Base-by-base conservation (phyloP, 768 basidiomycete species). In the Tricholoma sp. region DNA sequence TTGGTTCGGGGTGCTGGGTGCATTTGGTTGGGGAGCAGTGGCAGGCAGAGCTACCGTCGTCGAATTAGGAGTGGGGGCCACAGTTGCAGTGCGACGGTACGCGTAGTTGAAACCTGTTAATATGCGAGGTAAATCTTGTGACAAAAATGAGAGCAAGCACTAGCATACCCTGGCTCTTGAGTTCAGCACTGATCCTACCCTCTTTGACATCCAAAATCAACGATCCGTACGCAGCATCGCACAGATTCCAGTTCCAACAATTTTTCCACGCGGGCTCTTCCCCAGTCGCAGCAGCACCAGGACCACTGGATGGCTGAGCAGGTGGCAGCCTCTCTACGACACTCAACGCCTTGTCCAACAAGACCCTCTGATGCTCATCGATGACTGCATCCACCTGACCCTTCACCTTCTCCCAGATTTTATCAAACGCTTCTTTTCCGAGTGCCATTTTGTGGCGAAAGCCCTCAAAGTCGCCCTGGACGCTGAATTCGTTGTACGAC, bases 261-360 rank as follows among this genome's bases (percentile, higher is more conserved):
- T 97, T 98, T 73, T 98, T 99, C 97, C 97, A 99, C 0, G 91
- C 86, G 3, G 88, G 85, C 63, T 98, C 94, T 69, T 99, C 96
- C 2, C 81, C 80, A 2, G 80, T 77, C 8, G 79, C 75, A 1
- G 80, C 76, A 7, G 80, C 76, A 0, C 75, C 78, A 5, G 80
- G 76, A 18, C 73, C 76, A 39, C 71, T 65, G 48, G 78, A 73
- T 24, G 80, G 75, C 45, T 77, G 72, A 0, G 76, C 61, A 4
- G 79, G 73, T 1, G 95, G 95, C 6, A 97, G 73, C 47, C 91
- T 83, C 63, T 91, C 88, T 33, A 93, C 78, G 33, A 97, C 92
- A 11, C 81, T 83, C 45, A 98, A 74, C 0, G 91, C 91, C 75
- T 98, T 98, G 71, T 94, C 87, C 24, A 99, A 78, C 17, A 96